Percentiles rank a stretch among this genome's conserved stretches.
Conservation (phyloP, 768 basidiomycete species). For the Amanita exitialis region DNA sequence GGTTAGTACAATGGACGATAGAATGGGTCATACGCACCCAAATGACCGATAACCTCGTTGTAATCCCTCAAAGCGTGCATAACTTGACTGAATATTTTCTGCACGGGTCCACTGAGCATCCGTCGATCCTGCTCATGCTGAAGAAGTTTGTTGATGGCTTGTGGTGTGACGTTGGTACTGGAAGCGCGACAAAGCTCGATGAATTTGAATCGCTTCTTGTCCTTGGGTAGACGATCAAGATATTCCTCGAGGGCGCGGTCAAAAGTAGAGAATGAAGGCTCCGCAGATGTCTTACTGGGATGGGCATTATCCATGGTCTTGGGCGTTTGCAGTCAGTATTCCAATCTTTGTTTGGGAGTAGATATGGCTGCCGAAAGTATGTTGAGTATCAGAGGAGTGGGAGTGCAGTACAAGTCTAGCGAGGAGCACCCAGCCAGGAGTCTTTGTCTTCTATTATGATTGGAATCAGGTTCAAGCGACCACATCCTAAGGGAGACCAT, state of each 20-base stretch:
- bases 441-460: background rate
- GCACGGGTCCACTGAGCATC: background rate
- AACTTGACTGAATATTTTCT: background rate
- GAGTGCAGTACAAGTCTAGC: too few relatives aligned
- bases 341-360: too few relatives aligned
- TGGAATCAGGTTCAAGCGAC: background rate
- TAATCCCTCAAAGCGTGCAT: background rate
- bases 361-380: too few relatives aligned
- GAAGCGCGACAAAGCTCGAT: background rate
- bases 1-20: background rate
- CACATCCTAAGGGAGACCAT: background rate
- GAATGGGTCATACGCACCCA: background rate
- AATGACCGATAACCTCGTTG: background rate
- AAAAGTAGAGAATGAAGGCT: background rate
- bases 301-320: background rate
- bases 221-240: background rate
- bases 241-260: background rate
- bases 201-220: background rate
- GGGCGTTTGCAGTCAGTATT: background rate
- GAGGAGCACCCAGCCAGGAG: background rate
- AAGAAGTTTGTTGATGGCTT: background rate
- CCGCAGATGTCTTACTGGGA: background rate
- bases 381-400: too few relatives aligned
- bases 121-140: background rate
- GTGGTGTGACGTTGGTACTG: background rate